Base-by-base conservation (phyloP, 2,329 filamentous ascomycete genomes). In the Epichloe sibirici region DNA sequence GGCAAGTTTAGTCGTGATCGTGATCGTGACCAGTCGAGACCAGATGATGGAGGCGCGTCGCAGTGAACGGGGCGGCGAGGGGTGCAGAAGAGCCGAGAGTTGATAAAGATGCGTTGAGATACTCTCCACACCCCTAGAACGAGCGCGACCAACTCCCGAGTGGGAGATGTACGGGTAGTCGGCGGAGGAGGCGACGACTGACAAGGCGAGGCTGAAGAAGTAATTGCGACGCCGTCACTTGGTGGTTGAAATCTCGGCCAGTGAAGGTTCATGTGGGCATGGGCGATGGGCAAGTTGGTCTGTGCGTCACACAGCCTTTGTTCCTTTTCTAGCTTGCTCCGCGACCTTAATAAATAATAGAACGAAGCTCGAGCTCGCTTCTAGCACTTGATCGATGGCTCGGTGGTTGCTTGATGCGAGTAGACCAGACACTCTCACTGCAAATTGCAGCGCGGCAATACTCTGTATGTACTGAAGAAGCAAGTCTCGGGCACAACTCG, bases 71-170 rank as follows among this genome's bases (percentile, higher is more conserved):
- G 50, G 49, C 48, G 43, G 51, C 51, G 46, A 49, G 51, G 48
- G 56, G 52, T 48, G 53, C 45, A 48, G 52, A 49, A 40, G 45
- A 50, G 51, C 40, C 52, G 52, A 51, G 45, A 56, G 52, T 45
- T 49, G 50, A 46, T 31, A n/a, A 38, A 51, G 37, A 47, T 43
- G 49, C 37, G 21, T 35, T 45, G 44, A 48, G 51, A 45, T 38
- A 49, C 53, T 55, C 53, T 55, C 55, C 52, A 52, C 53, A 52
- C 53, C 57, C 51, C 55, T 55, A 48, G 45, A 40, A 48, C 45
- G 49, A 54, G 57, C 54, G 52, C 57, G 52, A 39, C 48, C 57
- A 51, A 52, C 57, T 56, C 53, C 51, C 56, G 42, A 43, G 51
- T 46, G 57, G 51, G 51, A 54, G 55, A 49, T 47, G 50, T 44